Evolutionary conservation across 495 filamentous ascomycete genomes (phyloP).

Genomic region (Cercophora newfieldiana): DNA sequence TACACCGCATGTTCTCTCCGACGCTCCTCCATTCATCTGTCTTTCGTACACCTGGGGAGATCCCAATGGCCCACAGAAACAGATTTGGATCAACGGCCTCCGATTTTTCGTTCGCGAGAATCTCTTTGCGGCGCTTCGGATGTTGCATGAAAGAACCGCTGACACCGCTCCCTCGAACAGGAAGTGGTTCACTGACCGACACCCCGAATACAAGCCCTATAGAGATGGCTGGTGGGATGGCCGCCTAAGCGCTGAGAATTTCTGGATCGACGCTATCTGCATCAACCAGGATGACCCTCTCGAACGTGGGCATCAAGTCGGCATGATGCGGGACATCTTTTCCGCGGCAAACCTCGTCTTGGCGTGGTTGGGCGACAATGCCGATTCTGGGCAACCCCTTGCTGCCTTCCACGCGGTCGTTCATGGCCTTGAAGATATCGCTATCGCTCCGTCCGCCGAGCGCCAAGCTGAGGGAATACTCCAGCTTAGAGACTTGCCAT

Average conservation of each 20-base stretch:
- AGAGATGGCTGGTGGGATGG: background rate
- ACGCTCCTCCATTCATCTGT: background rate
- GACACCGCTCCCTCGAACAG: too few species aligned
- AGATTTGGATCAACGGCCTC: background rate
- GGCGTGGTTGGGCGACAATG: background rate
- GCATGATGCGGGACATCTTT: conserved; percentile 8
- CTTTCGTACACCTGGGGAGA: conserved; percentile 1
- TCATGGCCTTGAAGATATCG: background rate
- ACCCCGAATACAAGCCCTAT: too few species aligned
- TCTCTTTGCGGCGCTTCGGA: background rate
- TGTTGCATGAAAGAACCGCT: background rate
- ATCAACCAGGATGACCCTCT: conserved; percentile 2
- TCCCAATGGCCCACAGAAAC: background rate
- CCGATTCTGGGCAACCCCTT: background rate
- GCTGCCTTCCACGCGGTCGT: background rate
- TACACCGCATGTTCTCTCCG: background rate
- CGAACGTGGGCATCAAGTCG: conserved; percentile 3
- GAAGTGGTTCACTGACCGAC: too few species aligned
- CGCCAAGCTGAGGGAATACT: background rate
- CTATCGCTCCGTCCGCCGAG: background rate
- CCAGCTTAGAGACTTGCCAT: background rate
- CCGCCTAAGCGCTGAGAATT: background rate
- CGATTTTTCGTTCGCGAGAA: background rate
- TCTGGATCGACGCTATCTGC: too few species aligned
- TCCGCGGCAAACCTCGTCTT: background rate